Base-by-base conservation (phyloP, 2,329 filamentous ascomycete species). In the Talaromyces piceae region DNA sequence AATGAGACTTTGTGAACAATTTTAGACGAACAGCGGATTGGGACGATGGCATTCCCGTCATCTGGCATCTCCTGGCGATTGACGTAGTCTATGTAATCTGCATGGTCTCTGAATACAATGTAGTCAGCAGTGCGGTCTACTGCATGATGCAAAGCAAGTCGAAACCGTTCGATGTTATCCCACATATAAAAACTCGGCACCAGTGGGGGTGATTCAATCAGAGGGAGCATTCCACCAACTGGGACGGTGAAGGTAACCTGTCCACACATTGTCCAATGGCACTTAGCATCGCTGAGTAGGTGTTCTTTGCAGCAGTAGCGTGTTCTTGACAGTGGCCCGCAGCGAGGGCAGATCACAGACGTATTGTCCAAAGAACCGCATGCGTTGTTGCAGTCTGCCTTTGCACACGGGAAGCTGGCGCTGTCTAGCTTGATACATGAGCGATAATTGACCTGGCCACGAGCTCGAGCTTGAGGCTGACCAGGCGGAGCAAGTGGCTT, bases 291-390 rank as follows among this genome's bases (percentile, higher is more conserved):
- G 12, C 59, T 57, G 45, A 67, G 56, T 5, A 71, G 56, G 49
- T 73, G 69, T 18, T 63, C 51, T 45, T 63, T 61, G 33, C 56
- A 56, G 58, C 71, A 73, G 55, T 72, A 73, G 13, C 68, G 64
- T n/a, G 64, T 52, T 37, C 57, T 56, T 7, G 68, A 69, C 54
- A 59, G 65, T 1, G 71, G 67, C 3, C 71, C 69, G 54, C 71
- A 73, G 4, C 61, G 57, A 8, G 67, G 66, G 53, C 71, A 73
- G 55, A 71, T 65, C 20, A 66, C 59, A 2, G 63, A 61, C 20
- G 56, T 47, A 5, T 56, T 54, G 50, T 71, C 66, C 59, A 59
- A 63, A 13, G 59, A 53, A 46, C 58, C 60, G 47, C 68, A 71
- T 31, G 57, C 54, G 25, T 59, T 61, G 18, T 61, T 47, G 44